Percentiles rank a stretch among this genome's conserved stretches.
These are phyloP conservation scores for Chytriomyces confervae DNA, from an alignment of 192 early-diverging fungal genomes.

Conservation along the genomic window DNA sequence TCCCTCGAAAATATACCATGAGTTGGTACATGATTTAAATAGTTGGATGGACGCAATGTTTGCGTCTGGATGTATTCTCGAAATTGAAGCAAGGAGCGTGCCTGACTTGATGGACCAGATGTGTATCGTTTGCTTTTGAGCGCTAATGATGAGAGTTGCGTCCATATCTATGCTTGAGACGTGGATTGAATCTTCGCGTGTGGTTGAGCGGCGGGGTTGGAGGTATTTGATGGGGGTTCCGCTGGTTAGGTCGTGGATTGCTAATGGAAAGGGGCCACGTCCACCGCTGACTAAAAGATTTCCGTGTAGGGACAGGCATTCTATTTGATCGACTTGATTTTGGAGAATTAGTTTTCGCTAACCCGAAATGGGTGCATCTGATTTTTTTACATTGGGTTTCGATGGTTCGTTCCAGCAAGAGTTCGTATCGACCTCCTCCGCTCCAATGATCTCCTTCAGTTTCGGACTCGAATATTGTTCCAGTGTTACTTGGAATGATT, in stretches of 20 bases:
- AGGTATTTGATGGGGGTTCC: background rate
- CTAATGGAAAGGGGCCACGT: constrained; percentile 3
- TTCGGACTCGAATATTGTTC: background rate
- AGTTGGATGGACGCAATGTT: constrained; percentile 12
- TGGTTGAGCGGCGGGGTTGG: background rate
- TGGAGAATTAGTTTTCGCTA: background rate
- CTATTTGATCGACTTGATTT: constrained; percentile 19
- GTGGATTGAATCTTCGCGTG: background rate
- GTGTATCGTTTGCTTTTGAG: constrained; percentile 17
- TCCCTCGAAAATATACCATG: constrained; percentile 18
- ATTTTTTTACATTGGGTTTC: constrained; percentile 7
- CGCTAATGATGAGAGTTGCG: background rate
- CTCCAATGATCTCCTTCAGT: background rate
- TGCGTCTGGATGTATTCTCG: constrained; percentile 3
- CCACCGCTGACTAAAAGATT: constrained; percentile 15
- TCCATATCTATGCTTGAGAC: constrained; percentile 7
- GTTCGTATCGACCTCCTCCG: constrained; percentile 22
- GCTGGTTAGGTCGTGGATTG: background rate
- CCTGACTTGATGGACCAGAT: constrained; percentile 1
- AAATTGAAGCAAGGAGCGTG: background rate
- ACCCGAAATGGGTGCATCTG: background rate
- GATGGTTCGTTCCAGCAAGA: constrained; percentile 4
- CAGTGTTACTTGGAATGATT: background rate
- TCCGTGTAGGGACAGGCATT: constrained; percentile 22
- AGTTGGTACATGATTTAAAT: background rate